Evolutionary conservation across 768 basidiomycete genomes (phyloP).

Genomic region (Tephrocybe sp.): DNA sequence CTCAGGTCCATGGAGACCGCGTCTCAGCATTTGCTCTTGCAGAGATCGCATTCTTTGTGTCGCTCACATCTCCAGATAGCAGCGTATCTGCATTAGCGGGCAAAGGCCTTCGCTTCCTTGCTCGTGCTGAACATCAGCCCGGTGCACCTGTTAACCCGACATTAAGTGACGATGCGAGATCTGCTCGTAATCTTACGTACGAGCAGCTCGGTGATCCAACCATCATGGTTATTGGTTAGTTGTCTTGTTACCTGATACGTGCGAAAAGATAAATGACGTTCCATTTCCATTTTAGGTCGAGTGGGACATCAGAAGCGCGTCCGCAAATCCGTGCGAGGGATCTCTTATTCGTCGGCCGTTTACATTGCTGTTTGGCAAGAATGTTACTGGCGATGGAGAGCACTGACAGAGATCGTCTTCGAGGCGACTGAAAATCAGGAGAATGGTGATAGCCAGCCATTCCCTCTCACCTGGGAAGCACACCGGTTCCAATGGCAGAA

Average conservation of each 20-base stretch:
- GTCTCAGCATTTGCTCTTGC: conserved; percentile 63
- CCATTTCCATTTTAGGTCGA: conserved; percentile 48
- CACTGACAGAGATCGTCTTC: conserved; percentile 59
- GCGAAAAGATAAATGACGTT: conserved; percentile 11
- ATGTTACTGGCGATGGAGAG: conserved; percentile 74
- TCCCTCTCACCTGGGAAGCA: conserved; percentile 43
- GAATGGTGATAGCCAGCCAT: conserved; percentile 24
- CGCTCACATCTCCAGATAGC: conserved; percentile 68
- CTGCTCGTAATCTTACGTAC: conserved; percentile 71
- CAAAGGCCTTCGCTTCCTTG: conserved; percentile 64
- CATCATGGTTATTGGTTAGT: conserved; percentile 66
- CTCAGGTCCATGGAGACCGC: conserved; percentile 54
- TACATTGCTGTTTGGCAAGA: conserved; percentile 84
- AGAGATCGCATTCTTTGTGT: conserved; percentile 73
- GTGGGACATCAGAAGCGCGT: conserved; percentile 80
- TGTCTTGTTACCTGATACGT: background rate
- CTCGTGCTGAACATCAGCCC: conserved; percentile 64
- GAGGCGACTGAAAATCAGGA: conserved; percentile 33
- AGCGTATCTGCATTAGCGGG: conserved; percentile 69
- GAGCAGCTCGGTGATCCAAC: conserved; percentile 80
- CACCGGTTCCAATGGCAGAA: conserved; percentile 84
- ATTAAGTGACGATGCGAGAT: conserved; percentile 59
- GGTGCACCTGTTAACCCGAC: conserved; percentile 51
- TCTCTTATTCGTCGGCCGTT: conserved; percentile 63
- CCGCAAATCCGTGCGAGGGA: conserved; percentile 64